A percentile compares a stretch with the other conserved stretches of the same genome.
Evolutionary conservation across 257 asterid genomes (phyloP).

Genomic region (Rubia yunnanensis): DNA sequence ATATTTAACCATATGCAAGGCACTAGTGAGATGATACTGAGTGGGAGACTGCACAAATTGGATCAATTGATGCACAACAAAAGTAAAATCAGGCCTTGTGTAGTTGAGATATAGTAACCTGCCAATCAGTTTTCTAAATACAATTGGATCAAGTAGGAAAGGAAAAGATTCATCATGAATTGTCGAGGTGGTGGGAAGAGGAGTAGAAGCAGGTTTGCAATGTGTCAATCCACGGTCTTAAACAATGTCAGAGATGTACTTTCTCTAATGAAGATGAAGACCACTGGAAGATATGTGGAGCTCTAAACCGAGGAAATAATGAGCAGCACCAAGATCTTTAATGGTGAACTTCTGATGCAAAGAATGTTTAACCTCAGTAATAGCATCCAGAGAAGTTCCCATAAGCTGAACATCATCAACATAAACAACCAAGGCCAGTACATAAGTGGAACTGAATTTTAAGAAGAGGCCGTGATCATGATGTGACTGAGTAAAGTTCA

Average conservation of each 20-base stretch:
- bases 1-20: not conserved
- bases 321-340: too few species aligned
- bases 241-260: not conserved
- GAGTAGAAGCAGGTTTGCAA: not conserved
- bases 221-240: not conserved
- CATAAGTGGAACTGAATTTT: too few species aligned
- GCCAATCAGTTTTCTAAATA: not conserved
- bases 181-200: not conserved
- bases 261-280: too few species aligned
- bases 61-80: not conserved
- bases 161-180: not conserved
- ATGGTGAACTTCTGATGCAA: too few species aligned
- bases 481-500: too few species aligned
- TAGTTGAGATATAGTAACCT: not conserved
- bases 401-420: too few species aligned
- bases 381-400: too few species aligned
- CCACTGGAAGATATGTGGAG: not conserved
- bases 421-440: too few species aligned
- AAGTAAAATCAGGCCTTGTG: not conserved
- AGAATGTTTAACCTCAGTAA: too few species aligned
- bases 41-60: too few species aligned
- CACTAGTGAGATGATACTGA: not conserved
- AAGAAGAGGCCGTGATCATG: too few species aligned
- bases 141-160: not conserved
- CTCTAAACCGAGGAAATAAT: not conserved